Evolutionary conservation across 139 green algal genomes (phyloP), one percentile per base, ranked within the genome.

Genomic region (Microglena sp.): DNA sequence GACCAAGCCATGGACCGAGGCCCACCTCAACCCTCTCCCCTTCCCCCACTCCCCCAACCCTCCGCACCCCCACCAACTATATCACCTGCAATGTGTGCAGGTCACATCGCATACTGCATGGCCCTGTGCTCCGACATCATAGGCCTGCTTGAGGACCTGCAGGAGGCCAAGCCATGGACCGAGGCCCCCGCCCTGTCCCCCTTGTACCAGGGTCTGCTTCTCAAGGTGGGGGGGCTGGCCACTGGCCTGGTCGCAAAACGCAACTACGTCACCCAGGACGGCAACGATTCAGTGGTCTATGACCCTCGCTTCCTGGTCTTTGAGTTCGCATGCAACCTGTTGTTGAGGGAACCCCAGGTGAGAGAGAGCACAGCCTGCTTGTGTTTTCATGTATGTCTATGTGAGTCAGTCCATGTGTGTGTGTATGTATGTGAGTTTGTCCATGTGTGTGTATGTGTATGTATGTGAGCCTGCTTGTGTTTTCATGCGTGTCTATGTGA

Each of bases 271-370:
- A 18, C 40, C 40, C 15, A 50, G 40, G 40, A 11, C 40, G 40
- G 40, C 40, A 50, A 50, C 5, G 40, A 44, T 26, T 30, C 32
- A 22, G 46, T 45, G 34, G 46, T 46, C 18, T 76, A 61, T 33
- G 69, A 76, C 35, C 69, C 69, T 31, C 69, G 69, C 33, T 68
- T 76, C 40, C 62, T 76, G 6, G 33, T 76, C 22, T 76, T 69
- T 64, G 40, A 50, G 40, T 50, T 50, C 40, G n/a, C n/a, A n/a
- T n/a, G n/a, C n/a, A n/a, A n/a, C n/a, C n/a, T n/a, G n/a, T n/a
- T n/a, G n/a, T n/a, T n/a, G n/a, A n/a, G n/a, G n/a, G n/a, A n/a
- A n/a, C n/a, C n/a, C n/a, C n/a, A n/a, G n/a, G n/a, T 24, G 40
- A 18, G 40, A 50, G 40, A 18, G 40, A 18, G 40, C 15, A 50